Evolutionary conservation across 2,329 filamentous ascomycete species (phyloP).

Genomic region (Alternaria sp.): DNA sequence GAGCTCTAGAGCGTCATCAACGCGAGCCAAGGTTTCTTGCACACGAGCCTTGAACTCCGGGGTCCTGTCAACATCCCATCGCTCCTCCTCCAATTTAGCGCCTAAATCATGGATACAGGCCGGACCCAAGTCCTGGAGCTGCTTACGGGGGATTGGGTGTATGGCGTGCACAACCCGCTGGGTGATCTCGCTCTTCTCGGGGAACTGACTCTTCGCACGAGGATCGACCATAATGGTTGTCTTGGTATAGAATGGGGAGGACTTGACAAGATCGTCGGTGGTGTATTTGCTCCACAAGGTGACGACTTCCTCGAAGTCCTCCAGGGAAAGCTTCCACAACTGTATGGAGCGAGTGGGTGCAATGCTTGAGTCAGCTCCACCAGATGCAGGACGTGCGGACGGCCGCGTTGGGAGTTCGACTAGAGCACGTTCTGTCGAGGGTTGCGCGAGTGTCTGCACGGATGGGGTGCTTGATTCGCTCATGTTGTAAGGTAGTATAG

Average conservation of each 20-base stretch:
- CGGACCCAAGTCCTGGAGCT: background rate
- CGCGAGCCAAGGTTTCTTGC: background rate
- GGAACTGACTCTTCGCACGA: background rate
- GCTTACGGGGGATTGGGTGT: background rate
- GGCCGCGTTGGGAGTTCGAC: background rate
- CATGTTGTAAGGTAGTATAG: background rate
- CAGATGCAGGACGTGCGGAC: background rate
- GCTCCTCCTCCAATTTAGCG: background rate
- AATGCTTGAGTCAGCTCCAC: background rate
- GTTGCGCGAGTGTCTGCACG: background rate
- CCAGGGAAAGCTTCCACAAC: background rate
- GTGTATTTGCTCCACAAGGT: background rate
- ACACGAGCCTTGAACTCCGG: background rate
- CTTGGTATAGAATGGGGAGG: slow-evolving; percentile 1
- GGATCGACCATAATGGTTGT: background rate
- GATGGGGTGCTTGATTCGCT: background rate
- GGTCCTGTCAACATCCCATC: background rate
- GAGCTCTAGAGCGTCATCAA: background rate
- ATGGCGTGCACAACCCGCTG: background rate
- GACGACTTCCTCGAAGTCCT: background rate
- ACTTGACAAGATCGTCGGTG: background rate
- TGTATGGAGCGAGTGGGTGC: background rate
- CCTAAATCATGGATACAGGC: background rate
- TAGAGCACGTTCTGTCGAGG: background rate
- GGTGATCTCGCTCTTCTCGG: background rate